These are phyloP conservation scores for Saccharomycopsis sp. DNA, from an alignment of 805 yeast species.

Conservation along the genomic window DNA sequence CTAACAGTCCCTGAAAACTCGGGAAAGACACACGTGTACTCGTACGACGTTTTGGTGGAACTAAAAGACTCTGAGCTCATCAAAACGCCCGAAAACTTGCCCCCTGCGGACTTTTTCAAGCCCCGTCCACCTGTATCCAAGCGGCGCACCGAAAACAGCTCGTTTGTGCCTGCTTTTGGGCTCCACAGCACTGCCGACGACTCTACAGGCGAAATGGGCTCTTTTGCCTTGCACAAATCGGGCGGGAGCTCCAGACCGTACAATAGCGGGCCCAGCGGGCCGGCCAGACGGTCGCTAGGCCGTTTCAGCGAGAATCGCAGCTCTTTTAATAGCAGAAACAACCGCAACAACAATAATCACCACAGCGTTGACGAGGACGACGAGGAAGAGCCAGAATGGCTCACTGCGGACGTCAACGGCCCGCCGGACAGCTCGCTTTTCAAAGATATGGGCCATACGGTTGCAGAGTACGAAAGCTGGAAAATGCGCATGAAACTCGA, in stretches of 20 bases:
- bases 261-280: neutral
- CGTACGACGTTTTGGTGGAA: constrained; percentile 12
- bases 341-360: constrained; percentile 13
- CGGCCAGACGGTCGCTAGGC: constrained; percentile 2
- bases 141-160: neutral
- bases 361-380: constrained; percentile 26
- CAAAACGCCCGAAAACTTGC: constrained; percentile 4
- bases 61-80: constrained; percentile 9
- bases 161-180: neutral
- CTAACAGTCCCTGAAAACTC: constrained; percentile 1
- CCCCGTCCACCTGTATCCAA: constrained; percentile 2
- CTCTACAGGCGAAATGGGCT: constrained; percentile 22
- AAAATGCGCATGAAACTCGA: constrained; percentile 45
- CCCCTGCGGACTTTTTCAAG: constrained; percentile 16
- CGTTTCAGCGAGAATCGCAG: constrained; percentile 9
- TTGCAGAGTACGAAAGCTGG: constrained; percentile 56
- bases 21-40: constrained; percentile 7
- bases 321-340: constrained; percentile 16
- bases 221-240: constrained; percentile 13
- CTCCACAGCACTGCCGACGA: neutral
- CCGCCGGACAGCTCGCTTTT: constrained; percentile 36
- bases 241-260: neutral
- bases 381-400: constrained; percentile 34
- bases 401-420: constrained; percentile 17
- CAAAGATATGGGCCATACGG: constrained; percentile 43